A percentile compares a stretch with the other conserved stretches of the same genome.
These are phyloP conservation scores for Priceomyces melissophilus DNA, from an alignment of 805 yeast species.

Conservation along the genomic window DNA sequence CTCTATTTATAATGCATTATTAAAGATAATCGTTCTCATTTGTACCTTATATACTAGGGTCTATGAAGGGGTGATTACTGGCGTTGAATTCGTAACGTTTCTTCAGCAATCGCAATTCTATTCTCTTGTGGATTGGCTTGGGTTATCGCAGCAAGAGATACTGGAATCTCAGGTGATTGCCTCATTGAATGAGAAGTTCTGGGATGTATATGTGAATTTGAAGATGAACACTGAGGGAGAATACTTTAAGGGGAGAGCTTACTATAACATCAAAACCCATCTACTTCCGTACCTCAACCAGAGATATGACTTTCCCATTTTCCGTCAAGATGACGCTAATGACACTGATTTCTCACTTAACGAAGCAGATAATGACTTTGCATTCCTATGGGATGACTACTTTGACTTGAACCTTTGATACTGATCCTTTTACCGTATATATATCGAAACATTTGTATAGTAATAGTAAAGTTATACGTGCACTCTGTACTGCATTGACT, in stretches of 20 bases:
- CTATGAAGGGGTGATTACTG: background rate
- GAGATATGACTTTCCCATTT: background rate
- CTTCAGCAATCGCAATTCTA: background rate
- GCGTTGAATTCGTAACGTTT: background rate
- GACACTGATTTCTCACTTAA: background rate
- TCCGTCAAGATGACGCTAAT: background rate
- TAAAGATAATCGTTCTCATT: background rate
- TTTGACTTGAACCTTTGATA: background rate
- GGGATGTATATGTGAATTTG: background rate
- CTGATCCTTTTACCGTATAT: background rate
- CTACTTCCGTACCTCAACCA: background rate
- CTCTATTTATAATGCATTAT: background rate
- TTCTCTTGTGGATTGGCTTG: background rate
- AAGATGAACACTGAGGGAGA: background rate
- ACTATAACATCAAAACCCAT: background rate
- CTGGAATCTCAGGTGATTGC: background rate
- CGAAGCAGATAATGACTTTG: background rate
- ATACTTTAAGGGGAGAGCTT: background rate
- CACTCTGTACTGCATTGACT: no score
- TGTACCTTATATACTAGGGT: background rate
- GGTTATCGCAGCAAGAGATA: background rate
- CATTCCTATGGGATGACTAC: slow-evolving; percentile 1
- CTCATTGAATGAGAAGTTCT: background rate
- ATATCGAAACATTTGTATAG: no score
- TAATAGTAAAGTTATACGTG: no score